Base-by-base conservation (phyloP, 1,284 basidiomycete genomes). In the Fomitopsis pinicola region DNA sequence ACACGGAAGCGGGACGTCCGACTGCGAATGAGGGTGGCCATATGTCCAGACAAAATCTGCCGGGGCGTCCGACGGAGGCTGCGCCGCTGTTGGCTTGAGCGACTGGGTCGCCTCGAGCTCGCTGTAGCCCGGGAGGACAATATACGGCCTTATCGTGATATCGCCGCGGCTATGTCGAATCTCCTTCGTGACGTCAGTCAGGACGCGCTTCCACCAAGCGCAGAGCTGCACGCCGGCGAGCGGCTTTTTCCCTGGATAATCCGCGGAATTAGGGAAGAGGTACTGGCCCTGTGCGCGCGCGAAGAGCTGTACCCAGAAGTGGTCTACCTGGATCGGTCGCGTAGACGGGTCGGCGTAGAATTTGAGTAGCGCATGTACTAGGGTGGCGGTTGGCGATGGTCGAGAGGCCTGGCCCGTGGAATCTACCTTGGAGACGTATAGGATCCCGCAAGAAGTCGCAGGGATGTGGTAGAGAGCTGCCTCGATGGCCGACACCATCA, bases 351-450 rank as follows among this genome's bases (percentile, higher is more conserved):
- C 77, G 40, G 87, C 81, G 73, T 92, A 92, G 76, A 83, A 92
- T 3, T 71, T 64, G 9, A 97, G 68, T 62, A 97, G 82, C 0
- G 89, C 79, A 28, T 80, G 78, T 40, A 93, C 86, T 58, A 98
- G 84, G 3, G 81, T 73, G 1, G 83, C 76, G 0, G 93, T 94
- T 1, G 91, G 85, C 53, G 88, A 81, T 3, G 84, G 85, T 7
- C 72, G 61, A 33, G 69, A 68, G 0, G 80, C 85, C 65, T 92
- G 94, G 0, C 96, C 96, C 0, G 94, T 95, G 14, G 95, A 89
- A 73, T 98, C 97, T 59, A 98, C 87, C 76, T 99, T 99, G 56
- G 93, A 92, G 53, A 98, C 82, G 75, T 98, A 98, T 26, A 99
- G 77, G 40, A 99, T 82, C 1, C 86, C 87, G 59, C 83, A 84